phyloP scores from a whole-genome alignment of 306 rosid species.

The Geum urbanum region DNA sequence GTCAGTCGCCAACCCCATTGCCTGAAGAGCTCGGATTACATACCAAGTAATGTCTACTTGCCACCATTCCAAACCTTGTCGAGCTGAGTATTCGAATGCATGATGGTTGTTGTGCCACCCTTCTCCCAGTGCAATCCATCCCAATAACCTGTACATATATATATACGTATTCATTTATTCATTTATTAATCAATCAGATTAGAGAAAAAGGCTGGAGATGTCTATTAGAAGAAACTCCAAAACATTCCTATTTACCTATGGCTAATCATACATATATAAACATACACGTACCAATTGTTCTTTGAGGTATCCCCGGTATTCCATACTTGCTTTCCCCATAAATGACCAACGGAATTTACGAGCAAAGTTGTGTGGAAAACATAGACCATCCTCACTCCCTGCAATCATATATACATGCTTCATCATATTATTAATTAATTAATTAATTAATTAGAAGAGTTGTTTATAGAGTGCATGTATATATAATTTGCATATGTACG shows the following conservation, averaged over 20 bases:
- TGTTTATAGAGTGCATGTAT: no score
- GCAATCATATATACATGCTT: background rate
- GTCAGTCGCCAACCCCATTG: background rate
- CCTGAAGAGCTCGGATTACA: background rate
- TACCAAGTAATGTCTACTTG: conserved; percentile 8
- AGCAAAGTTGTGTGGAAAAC: conserved; percentile 3
- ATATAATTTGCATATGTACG: no score
- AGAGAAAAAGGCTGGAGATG: no score
- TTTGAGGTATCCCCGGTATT: background rate
- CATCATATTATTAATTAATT: no score
- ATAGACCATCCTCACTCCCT: conserved; percentile 8
- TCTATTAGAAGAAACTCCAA: no score
- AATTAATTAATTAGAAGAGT: no score
- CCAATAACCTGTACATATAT: background rate
- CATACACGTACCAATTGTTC: background rate
- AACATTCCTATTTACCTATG: no score
- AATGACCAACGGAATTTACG: background rate
- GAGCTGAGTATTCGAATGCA: background rate
- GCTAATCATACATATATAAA: no score
- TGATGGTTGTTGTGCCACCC: conserved; percentile 12
- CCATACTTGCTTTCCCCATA: conserved; percentile 6
- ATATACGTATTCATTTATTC: background rate
- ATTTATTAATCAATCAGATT: no score
- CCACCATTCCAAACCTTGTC: conserved; percentile 10
- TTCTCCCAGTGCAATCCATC: conserved; percentile 1